Conservation (phyloP, 345 rosid species). For the Hibiscus mutabilis region DNA sequence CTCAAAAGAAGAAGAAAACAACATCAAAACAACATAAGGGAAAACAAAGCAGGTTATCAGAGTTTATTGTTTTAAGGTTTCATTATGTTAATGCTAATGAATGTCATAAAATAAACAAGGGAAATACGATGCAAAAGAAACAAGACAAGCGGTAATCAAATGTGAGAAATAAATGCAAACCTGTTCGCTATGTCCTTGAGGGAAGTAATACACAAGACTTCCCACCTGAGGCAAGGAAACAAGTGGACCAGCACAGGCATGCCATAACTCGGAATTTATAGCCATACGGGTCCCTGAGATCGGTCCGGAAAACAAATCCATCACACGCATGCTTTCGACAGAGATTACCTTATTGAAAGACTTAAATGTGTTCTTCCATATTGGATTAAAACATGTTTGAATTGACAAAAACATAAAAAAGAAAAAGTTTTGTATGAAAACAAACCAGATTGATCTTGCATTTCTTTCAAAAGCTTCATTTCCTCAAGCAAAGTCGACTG, state of each 20-base stretch:
- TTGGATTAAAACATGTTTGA: not conserved
- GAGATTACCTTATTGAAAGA: not conserved
- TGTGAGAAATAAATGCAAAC: slow-evolving; percentile 32
- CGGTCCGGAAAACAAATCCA: slow-evolving; percentile 5
- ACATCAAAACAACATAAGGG: not conserved
- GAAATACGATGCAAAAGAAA: too few species aligned
- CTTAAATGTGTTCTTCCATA: not conserved
- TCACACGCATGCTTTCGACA: slow-evolving; percentile 4
- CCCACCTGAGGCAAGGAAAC: slow-evolving; percentile 94
- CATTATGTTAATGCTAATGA: not conserved
- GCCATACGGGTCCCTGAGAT: slow-evolving; percentile 58
- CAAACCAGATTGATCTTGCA: slow-evolving; percentile 84
- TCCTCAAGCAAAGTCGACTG: slow-evolving; percentile 67
- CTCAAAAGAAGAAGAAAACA: not conserved
- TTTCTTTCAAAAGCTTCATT: slow-evolving; percentile 85
- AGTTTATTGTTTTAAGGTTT: not conserved
- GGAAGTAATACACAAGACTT: slow-evolving; percentile 84
- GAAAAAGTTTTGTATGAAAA: not conserved
- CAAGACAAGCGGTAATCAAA: not conserved
- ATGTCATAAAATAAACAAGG: not conserved
- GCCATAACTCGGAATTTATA: slow-evolving; percentile 94
- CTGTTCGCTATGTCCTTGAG: slow-evolving; percentile 99
- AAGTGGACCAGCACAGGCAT: slow-evolving; percentile 98
- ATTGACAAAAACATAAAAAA: not conserved
- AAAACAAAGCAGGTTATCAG: not conserved